A percentile compares a stretch with the other conserved stretches of the same genome.
Conservation (phyloP, 352 stramenopile species). For the Pythium guiyangense region DNA sequence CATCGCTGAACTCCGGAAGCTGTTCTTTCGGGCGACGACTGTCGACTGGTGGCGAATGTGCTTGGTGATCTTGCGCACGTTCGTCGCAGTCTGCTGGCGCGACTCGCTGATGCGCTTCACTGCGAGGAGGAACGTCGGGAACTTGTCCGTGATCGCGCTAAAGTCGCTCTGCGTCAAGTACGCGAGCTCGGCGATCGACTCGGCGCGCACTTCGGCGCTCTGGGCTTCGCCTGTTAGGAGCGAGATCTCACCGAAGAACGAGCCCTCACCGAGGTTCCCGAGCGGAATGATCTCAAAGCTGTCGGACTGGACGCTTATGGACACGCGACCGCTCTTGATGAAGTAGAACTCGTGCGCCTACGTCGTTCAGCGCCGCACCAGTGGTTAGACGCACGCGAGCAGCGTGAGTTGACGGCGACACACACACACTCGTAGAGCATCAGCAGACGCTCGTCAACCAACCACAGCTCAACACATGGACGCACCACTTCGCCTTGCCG, state of each 20-base stretch:
- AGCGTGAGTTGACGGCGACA: neutral
- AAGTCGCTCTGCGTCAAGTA: constrained; percentile 62
- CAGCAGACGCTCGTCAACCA: neutral
- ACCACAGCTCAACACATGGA: too few relatives aligned
- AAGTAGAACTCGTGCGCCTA: constrained; percentile 60
- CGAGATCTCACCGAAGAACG: constrained; percentile 73
- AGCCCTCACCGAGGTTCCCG: constrained; percentile 64
- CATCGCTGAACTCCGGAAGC: neutral
- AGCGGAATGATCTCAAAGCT: constrained; percentile 33
- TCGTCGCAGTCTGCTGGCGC: constrained; percentile 58
- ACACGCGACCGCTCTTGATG: constrained; percentile 63
- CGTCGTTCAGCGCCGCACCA: neutral
- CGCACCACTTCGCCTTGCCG: constrained; percentile 42
- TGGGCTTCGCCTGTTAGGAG: constrained; percentile 49
- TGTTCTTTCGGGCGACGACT: neutral
- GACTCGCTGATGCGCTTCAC: constrained; percentile 64
- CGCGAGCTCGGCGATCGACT: constrained; percentile 59
- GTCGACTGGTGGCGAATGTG: constrained; percentile 35
- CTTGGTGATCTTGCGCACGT: constrained; percentile 61
- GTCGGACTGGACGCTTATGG: constrained; percentile 33
- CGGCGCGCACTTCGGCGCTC: constrained; percentile 53
- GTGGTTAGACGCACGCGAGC: neutral
- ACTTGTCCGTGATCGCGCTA: constrained; percentile 47
- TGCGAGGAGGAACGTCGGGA: constrained; percentile 64
- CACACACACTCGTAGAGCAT: neutral